Evolutionary conservation across 208 protist genomes (phyloP), one percentile per base, ranked within the genome.

Genomic region (Trypanosoma lewisi): DNA sequence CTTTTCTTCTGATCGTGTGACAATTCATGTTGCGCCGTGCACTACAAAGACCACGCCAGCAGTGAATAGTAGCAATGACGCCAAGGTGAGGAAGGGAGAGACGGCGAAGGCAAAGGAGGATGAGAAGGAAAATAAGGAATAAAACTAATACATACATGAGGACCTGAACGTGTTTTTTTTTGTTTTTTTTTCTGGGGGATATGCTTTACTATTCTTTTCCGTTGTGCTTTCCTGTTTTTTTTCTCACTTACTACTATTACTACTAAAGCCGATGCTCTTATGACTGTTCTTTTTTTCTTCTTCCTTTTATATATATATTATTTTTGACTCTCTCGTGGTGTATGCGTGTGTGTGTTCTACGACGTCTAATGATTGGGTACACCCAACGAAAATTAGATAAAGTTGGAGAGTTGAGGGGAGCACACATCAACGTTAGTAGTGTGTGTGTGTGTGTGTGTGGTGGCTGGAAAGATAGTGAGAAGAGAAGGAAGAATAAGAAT

Each of bases 1-100:
- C 30, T 63, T 84, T 23, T 87, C 85, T 5, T 48, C 49, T 16
- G 89, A 95, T 63, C 80, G 84, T 36, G 81, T 91, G 14, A 77
- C 87, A 23, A 51, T 85, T 47, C 83, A 87, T 51, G 77, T 95
- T 53, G 66, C 73, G 23, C 78, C 80, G 31, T 44, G 52, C 27
- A 5, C 52, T 11, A 44, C n/a, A 3, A 9, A 17, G 2, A 25
- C 31, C 9, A 6, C 31, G 11, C 5, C 33, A 55, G 28, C 50
- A 34, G 6, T 28, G 2, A n/a, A 30, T 25, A 52, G 30, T 9
- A 52, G 47, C 19, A 28, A 7, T 41, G 36, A 7, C 36, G 36
- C 36, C 36, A 14, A 7, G 36, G 7, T 14, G 36, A 41, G 7
- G 7, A 14, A 2, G 9, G 1, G 3, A 52, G 7, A n/a, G 27